These are phyloP conservation scores for Scedosporium apiospermum DNA, from an alignment of 2,329 filamentous ascomycete genomes.

Conservation along the genomic window DNA sequence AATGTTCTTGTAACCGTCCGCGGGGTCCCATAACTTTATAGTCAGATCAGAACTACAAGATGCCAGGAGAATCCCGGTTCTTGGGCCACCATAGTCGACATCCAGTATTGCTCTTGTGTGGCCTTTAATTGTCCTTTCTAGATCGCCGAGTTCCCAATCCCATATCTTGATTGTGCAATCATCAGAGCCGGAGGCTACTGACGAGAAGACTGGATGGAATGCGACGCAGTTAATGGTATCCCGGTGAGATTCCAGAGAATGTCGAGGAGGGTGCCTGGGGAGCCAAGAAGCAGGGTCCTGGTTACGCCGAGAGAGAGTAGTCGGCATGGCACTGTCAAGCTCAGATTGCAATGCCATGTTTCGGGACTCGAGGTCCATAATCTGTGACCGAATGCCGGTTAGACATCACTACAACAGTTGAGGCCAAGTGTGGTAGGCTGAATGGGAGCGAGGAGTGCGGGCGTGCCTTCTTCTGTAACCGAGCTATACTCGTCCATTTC, in stretches of 20 bases:
- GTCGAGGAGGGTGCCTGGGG: slow-evolving; percentile 69
- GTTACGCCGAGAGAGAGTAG: slow-evolving; percentile 66
- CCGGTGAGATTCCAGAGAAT: slow-evolving; percentile 76
- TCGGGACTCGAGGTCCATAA: slow-evolving; percentile 83
- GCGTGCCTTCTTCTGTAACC: slow-evolving; percentile 84
- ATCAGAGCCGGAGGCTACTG: slow-evolving; percentile 81
- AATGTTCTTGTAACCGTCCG: slow-evolving; percentile 91
- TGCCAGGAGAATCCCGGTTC: slow-evolving; percentile 58
- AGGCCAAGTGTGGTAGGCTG: slow-evolving; percentile 6
- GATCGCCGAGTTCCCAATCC: slow-evolving; percentile 91
- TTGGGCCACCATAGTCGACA: slow-evolving; percentile 80
- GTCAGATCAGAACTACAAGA: slow-evolving; percentile 84
- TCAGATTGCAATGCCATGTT: slow-evolving; percentile 68
- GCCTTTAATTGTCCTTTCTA: slow-evolving; percentile 83
- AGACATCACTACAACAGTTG: slow-evolving; percentile 4
- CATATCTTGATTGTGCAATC: slow-evolving; percentile 94
- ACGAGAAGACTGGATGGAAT: slow-evolving; percentile 87
- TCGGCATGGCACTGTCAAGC: slow-evolving; percentile 70
- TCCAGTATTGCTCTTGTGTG: slow-evolving; percentile 85
- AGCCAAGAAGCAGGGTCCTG: slow-evolving; percentile 82
- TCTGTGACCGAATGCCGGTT: slow-evolving; percentile 38
- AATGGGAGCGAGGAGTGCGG: background rate
- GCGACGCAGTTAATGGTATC: slow-evolving; percentile 76
- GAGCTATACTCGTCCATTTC: slow-evolving; percentile 95
- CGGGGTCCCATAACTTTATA: slow-evolving; percentile 91